Conservation (phyloP, 176 grass and related monocot species). For the Triticum dicoccoides region DNA sequence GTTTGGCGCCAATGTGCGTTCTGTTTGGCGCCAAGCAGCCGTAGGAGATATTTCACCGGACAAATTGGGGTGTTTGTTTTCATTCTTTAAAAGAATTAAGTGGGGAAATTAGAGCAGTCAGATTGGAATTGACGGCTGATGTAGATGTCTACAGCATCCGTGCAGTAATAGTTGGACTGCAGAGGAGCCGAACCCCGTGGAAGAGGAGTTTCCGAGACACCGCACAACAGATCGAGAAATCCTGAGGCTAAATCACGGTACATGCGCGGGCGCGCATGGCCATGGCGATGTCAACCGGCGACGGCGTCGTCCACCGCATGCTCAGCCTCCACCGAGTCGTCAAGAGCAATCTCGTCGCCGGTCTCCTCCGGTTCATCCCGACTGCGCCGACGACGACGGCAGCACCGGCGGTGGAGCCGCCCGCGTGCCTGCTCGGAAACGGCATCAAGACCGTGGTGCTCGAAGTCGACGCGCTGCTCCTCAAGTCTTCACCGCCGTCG, state of each 20-base stretch:
- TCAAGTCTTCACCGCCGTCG: not conserved
- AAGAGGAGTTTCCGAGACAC: not conserved
- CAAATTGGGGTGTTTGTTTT: too few species aligned
- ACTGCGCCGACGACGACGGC: not conserved
- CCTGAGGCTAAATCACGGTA: not conserved
- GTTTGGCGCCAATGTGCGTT: too few species aligned
- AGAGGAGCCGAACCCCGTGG: not conserved
- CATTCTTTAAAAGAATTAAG: too few species aligned
- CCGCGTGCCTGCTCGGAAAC: not conserved
- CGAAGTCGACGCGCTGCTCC: slow-evolving; percentile 35
- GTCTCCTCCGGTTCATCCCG: not conserved
- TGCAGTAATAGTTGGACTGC: too few species aligned
- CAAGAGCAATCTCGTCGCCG: not conserved
- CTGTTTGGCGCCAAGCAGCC: too few species aligned
- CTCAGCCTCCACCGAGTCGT: not conserved
- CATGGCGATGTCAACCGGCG: not conserved
- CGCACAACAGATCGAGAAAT: not conserved
- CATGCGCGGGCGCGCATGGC: not conserved
- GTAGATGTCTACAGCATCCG: too few species aligned
- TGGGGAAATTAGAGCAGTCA: too few species aligned
- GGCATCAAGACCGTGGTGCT: not conserved
- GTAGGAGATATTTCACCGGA: too few species aligned
- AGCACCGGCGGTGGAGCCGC: not conserved
- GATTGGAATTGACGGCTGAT: too few species aligned
- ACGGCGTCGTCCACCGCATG: not conserved